phyloP scores from a whole-genome alignment of 2,329 filamentous ascomycete species.

The Harringtonia lauricola region DNA sequence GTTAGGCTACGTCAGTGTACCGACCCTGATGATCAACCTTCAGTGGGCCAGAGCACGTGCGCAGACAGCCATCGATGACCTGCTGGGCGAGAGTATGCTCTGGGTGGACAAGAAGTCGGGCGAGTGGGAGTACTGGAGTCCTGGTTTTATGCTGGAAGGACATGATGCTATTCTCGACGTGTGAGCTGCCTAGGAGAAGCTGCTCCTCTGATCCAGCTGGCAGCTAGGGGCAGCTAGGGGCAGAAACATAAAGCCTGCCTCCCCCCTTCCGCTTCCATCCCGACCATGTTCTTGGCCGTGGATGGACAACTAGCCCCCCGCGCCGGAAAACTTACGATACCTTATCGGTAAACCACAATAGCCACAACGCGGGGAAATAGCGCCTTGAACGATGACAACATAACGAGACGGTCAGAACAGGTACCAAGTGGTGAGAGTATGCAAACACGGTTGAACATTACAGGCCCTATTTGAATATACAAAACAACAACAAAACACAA shows the following conservation, averaged over 20 bases:
- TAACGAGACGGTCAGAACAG: neutral
- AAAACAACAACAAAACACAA: neutral
- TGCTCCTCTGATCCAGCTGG: too few relatives aligned
- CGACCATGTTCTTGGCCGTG: too few relatives aligned
- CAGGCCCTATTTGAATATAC: slow-evolving; percentile 2
- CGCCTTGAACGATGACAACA: too few relatives aligned
- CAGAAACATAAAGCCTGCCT: too few relatives aligned
- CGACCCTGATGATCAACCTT: slow-evolving; percentile 80
- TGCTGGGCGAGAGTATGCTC: slow-evolving; percentile 78
- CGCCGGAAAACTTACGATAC: too few relatives aligned
- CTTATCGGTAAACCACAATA: neutral
- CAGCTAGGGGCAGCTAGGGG: too few relatives aligned
- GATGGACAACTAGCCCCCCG: too few relatives aligned
- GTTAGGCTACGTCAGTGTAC: slow-evolving; percentile 78
- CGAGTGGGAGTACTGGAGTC: slow-evolving; percentile 93
- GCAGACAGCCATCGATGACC: slow-evolving; percentile 82
- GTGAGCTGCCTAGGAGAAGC: neutral
- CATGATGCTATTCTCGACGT: slow-evolving; percentile 16
- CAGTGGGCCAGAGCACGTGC: slow-evolving; percentile 75
- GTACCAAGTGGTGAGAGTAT: neutral
- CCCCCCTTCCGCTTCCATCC: too few relatives aligned
- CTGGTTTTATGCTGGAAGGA: slow-evolving; percentile 54
- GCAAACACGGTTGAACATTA: slow-evolving; percentile 4
- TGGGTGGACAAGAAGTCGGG: slow-evolving; percentile 83
- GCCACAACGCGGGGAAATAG: too few relatives aligned